Base-by-base conservation (phyloP, 495 filamentous ascomycete genomes). In the Podospora anserina region DNA sequence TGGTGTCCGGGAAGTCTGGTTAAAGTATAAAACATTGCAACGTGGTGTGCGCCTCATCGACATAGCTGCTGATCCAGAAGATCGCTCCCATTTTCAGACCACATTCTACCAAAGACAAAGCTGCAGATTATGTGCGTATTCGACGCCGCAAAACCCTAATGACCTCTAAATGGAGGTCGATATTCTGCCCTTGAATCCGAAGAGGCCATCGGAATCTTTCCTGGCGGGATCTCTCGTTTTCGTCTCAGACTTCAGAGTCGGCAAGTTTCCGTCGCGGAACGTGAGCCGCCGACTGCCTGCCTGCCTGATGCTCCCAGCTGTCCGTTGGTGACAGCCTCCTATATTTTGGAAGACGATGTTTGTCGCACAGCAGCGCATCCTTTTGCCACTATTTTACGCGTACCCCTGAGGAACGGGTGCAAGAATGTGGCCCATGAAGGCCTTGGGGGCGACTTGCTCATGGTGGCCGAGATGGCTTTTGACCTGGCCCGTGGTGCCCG, bases 111-210 rank as follows among this genome's bases (percentile, higher is more conserved):
- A 49, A 49, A 23, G 23, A 23, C 7, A 6, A 49, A 58, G 55
- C 55, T 58, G 55, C 55, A 58, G n/a, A 26, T 58, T 26, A 26
- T 23, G 23, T 23, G 23, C 55, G 18, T 15, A 56, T 20, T 18
- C 6, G 55, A 9, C 61, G 19, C 61, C 61, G 30, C 61, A 63
- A 63, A 49, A 63, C 61, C 32, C 26, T 49, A 63, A 63, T 28
- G 20, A 63, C 32, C 32, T 32, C n/a, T 26, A 13, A 63, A 18
- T 32, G 30, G 20, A 11, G 5, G 20, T 5, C 28, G 15, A 32
- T 53, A 39, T 9, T 32, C 28, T 19, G 34, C 32, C 39, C 49
- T 63, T 32, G 34, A 32, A 63, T 63, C 61, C 49, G 19, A 5
- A 4, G 9, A 58, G 55, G 9, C 23, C 55, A 58, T 58, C n/a